These are phyloP conservation scores for Phytophthora pinifolia DNA, from an alignment of 352 stramenopile species.

Conservation along the genomic window DNA sequence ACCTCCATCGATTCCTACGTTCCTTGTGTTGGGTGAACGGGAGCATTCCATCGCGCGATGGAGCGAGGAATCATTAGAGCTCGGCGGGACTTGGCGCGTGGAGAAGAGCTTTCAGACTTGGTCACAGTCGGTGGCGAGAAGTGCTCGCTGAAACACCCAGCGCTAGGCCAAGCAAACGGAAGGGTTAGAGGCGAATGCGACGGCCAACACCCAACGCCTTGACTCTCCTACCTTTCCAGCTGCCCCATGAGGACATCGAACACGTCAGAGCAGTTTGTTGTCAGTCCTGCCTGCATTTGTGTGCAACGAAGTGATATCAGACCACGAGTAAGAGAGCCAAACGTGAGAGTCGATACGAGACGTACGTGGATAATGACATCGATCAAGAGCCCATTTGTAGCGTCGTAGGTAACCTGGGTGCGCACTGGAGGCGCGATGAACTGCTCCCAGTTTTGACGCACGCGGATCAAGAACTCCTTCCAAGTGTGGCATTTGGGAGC, in stretches of 20 bases:
- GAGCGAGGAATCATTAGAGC: slow-evolving; percentile 31
- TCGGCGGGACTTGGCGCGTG: slow-evolving; percentile 21
- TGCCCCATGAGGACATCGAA: slow-evolving; percentile 44
- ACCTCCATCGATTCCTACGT: slow-evolving; percentile 7
- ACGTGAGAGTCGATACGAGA: neutral
- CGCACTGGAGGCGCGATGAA: slow-evolving; percentile 45
- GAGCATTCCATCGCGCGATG: slow-evolving; percentile 41
- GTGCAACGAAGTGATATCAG: neutral
- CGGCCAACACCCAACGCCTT: neutral
- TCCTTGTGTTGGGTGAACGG: slow-evolving; percentile 44
- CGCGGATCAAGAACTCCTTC: slow-evolving; percentile 20
- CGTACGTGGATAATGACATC: slow-evolving; percentile 62
- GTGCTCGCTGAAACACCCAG: slow-evolving; percentile 56
- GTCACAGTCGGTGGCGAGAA: slow-evolving; percentile 42
- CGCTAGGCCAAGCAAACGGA: slow-evolving; percentile 18
- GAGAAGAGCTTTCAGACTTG: slow-evolving; percentile 33
- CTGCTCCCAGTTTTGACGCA: slow-evolving; percentile 32
- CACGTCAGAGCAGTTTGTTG: slow-evolving; percentile 31
- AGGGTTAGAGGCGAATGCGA: neutral
- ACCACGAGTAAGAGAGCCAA: slow-evolving; percentile 3
- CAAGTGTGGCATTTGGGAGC: slow-evolving; percentile 33
- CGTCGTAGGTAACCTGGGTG: slow-evolving; percentile 65
- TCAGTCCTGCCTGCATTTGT: slow-evolving; percentile 34
- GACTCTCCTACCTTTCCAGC: slow-evolving; percentile 36
- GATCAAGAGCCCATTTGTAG: slow-evolving; percentile 50